phyloP scores from a whole-genome alignment of 1,139 yeast genomes.

The Hyphopichia fennica region DNA sequence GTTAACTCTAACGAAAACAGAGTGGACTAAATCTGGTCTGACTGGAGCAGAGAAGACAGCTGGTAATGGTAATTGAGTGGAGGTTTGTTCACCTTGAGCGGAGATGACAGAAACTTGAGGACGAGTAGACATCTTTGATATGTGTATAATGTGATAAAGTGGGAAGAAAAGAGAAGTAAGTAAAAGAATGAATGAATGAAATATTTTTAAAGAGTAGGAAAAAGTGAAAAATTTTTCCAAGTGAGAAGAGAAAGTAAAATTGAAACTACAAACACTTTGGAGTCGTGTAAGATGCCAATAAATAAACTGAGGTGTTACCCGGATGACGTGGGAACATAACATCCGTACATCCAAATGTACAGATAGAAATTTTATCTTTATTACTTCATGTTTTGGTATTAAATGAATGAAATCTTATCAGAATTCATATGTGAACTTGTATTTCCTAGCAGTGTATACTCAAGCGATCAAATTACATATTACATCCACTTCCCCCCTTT shows the following conservation, averaged over 20 bases:
- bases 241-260: not conserved
- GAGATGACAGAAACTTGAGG: slow-evolving; percentile 97
- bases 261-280: no score
- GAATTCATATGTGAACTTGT: no score
- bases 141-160: slow-evolving; percentile 25
- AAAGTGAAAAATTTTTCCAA: not conserved
- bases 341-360: no score
- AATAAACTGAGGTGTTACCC: no score
- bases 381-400: no score
- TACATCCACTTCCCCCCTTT: no score
- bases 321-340: no score
- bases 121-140: slow-evolving; percentile 66
- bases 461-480: no score
- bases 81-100: slow-evolving; percentile 83
- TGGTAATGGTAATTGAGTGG: slow-evolving; percentile 89
- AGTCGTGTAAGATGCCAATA: not conserved
- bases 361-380: no score
- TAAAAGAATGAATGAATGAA: not conserved
- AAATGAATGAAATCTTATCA: no score
- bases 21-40: slow-evolving; percentile 99
- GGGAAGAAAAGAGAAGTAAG: slow-evolving; percentile 8
- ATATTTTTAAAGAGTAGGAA: no score
- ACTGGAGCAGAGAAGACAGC: slow-evolving; percentile 99
- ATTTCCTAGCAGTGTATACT: no score
- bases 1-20: slow-evolving; percentile 97